These are phyloP conservation scores for Gnaphalium uliginosum DNA, from an alignment of 129 eudicot species.

Conservation along the genomic window DNA sequence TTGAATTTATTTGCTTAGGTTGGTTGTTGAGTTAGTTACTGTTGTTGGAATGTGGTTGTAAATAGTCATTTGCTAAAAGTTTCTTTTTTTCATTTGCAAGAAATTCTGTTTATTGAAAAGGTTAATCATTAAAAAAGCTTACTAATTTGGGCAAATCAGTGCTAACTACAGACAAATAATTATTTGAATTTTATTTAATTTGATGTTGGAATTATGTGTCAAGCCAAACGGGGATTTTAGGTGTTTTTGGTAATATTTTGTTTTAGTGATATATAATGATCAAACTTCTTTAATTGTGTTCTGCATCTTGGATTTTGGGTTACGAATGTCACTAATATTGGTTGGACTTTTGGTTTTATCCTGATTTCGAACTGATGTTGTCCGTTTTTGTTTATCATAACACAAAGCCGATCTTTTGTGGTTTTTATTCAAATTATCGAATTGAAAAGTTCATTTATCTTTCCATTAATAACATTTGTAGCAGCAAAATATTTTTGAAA, in stretches of 20 bases:
- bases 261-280: background rate
- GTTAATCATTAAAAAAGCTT: constrained; percentile 18
- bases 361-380: constrained; percentile 9
- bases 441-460: background rate
- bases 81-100: background rate
- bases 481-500: background rate
- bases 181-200: background rate
- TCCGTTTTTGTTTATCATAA: background rate
- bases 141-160: constrained; percentile 5
- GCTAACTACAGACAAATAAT: background rate
- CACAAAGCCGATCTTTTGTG: background rate
- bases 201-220: background rate
- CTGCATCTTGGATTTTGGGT: background rate
- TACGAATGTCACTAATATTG: background rate
- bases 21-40: background rate
- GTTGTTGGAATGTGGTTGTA: constrained; percentile 5
- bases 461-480: background rate
- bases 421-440: background rate
- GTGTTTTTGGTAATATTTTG: constrained; percentile 9
- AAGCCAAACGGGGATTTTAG: background rate
- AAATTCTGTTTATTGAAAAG: background rate
- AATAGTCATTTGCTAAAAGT: constrained; percentile 3
- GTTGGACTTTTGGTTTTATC: constrained; percentile 5
- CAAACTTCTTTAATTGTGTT: constrained; percentile 8
- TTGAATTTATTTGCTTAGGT: background rate